Evolutionary conservation across 2,329 filamentous ascomycete species (phyloP), one percentile per base, ranked within the genome.

Genomic region (Arthrobotrys entomopaga): DNA sequence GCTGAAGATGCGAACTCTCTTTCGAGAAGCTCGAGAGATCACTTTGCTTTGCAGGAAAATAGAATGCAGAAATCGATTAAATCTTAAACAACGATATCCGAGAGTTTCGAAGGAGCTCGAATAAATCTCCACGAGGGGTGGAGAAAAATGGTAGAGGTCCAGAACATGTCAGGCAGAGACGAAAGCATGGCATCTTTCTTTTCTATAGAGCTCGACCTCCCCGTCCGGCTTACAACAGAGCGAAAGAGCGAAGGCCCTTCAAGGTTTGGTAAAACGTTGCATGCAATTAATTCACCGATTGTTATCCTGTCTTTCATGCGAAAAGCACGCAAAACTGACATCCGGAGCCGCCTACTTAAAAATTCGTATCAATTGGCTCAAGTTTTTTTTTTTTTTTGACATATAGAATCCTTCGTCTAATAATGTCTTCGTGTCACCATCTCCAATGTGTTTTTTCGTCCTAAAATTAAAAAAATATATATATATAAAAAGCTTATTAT

Each of bases 401-500:
- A 34, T 7, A 34, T 34, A 7, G 10, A 6, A 7, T 34, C 29
- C 10, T 46, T 48, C 56, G 8, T 34, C 42, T 34, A 34, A 34
- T 34, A 34, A 34, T 34, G 29, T 34, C 40, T 46, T 61, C 65
- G 56, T 69, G 65, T 69, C 48, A 69, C 56, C 42, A 46, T 46
- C 42, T 34, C 29, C 29, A 34, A 34, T 5, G 29, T 34, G 29
- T 34, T 10, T 34, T n/a, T 34, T 34, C 29, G 29, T 34, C 29
- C 29, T 34, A 34, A 34, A 34, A 34, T 34, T 34, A 34, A 34
- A 34, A 34, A 34, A 19, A 46, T 46, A 19, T 24, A 60, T 52
- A 15, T 65, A 50, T n/a, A n/a, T n/a, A 48, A 59, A 59, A 72
- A 59, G 54, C 54, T 65, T 72, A 72, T 59, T 65, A 59, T 34